Evolutionary conservation across 306 rosid genomes (phyloP).

Genomic region (Senna tora): DNA sequence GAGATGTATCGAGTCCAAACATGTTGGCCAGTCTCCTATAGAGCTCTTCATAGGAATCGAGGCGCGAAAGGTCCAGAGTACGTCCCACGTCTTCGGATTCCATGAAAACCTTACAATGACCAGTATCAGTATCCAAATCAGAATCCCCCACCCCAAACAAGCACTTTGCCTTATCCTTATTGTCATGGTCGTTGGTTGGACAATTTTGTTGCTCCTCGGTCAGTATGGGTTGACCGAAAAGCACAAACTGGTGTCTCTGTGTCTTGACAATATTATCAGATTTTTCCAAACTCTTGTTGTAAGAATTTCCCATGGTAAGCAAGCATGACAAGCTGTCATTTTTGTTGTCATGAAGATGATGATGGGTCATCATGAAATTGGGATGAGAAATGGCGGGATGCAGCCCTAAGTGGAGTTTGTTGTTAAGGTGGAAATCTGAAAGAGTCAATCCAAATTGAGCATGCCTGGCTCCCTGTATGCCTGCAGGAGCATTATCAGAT

Average conservation of each 20-base stretch:
- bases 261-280: constrained; percentile 44
- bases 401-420: constrained; percentile 78
- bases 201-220: constrained; percentile 90
- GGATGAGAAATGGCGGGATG: too few relatives aligned
- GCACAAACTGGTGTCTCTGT: constrained; percentile 78
- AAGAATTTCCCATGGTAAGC: constrained; percentile 71
- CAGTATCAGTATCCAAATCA: too few relatives aligned
- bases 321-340: constrained; percentile 67
- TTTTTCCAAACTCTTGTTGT: constrained; percentile 59
- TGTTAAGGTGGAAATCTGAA: constrained; percentile 73
- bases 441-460: constrained; percentile 88
- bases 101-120: constrained; percentile 93
- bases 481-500: constrained; percentile 85
- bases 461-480: constrained; percentile 99
- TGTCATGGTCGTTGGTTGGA: neutral
- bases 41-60: constrained; percentile 82
- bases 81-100: constrained; percentile 93
- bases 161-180: constrained; percentile 53
- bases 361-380: constrained; percentile 39
- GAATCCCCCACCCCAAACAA: constrained; percentile 47
- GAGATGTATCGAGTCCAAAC: constrained; percentile 76
- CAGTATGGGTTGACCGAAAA: constrained; percentile 93
- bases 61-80: constrained; percentile 67
- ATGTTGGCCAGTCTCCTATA: constrained; percentile 68
- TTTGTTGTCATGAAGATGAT: constrained; percentile 36